Percentiles rank a stretch among this genome's conserved stretches.
phyloP scores from a whole-genome alignment of 495 filamentous ascomycete species.

The Podospora fimiseda region DNA sequence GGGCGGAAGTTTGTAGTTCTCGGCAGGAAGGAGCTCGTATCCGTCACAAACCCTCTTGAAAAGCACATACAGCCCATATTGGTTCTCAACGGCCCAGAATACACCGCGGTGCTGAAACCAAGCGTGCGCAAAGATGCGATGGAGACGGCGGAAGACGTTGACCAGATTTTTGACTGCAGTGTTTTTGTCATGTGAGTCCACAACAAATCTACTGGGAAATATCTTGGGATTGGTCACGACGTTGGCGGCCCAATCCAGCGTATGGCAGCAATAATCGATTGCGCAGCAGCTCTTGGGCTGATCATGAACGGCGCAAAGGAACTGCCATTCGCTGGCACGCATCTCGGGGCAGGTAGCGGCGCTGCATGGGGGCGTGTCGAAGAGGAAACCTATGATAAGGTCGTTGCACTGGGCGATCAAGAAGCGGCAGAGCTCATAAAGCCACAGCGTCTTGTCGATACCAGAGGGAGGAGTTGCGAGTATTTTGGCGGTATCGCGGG shows the following conservation, averaged over 20 bases:
- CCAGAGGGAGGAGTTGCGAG: slow-evolving; percentile 74
- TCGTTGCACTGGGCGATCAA: slow-evolving; percentile 88
- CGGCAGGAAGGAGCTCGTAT: slow-evolving; percentile 80
- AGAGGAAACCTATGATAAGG: slow-evolving; percentile 84
- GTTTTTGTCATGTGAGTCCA: slow-evolving; percentile 55
- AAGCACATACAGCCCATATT: slow-evolving; percentile 83
- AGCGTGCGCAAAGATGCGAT: slow-evolving; percentile 95
- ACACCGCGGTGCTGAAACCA: slow-evolving; percentile 95
- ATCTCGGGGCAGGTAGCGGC: slow-evolving; percentile 88
- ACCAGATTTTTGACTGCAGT: slow-evolving; percentile 74
- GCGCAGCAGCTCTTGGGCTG: slow-evolving; percentile 92
- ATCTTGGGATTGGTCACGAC: slow-evolving; percentile 83
- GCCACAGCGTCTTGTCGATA: slow-evolving; percentile 82
- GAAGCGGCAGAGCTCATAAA: slow-evolving; percentile 95
- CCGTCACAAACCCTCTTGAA: slow-evolving; percentile 95
- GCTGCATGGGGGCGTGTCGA: slow-evolving; percentile 82
- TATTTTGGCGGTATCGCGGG: slow-evolving; percentile 59
- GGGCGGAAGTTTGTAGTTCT: slow-evolving; percentile 90
- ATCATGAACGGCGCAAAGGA: slow-evolving; percentile 95
- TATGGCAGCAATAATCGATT: slow-evolving; percentile 98
- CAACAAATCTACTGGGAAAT: slow-evolving; percentile 80
- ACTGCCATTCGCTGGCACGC: slow-evolving; percentile 98
- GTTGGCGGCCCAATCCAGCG: slow-evolving; percentile 92
- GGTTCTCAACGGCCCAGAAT: slow-evolving; percentile 92
- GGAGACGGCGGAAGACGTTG: slow-evolving; percentile 89